A percentile compares a stretch with the other conserved stretches of the same genome.
These are phyloP conservation scores for Mycena vulgaris DNA, from an alignment of 768 basidiomycete species.

Conservation along the genomic window DNA sequence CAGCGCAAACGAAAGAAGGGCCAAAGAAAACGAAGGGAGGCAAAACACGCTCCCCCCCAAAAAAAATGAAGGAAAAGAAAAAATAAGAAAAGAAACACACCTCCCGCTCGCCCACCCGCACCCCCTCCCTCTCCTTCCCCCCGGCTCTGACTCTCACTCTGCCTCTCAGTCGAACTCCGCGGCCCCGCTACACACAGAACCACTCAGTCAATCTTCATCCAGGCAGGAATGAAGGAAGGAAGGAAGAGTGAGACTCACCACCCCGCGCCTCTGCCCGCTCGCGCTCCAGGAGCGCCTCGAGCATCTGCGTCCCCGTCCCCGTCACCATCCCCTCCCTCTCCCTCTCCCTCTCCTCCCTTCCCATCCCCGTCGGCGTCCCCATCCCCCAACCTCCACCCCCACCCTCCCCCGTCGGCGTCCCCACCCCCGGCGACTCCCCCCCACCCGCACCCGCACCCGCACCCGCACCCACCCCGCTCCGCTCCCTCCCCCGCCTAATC, in stretches of 20 bases:
- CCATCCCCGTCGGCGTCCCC: neutral
- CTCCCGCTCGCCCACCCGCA: neutral
- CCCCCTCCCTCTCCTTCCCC: neutral
- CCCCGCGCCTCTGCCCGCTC: neutral
- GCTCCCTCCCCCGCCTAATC: constrained; percentile 34
- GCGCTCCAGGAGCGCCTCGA: neutral
- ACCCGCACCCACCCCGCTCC: neutral
- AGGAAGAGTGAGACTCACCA: neutral
- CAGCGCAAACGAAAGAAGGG: neutral
- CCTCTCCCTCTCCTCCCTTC: neutral
- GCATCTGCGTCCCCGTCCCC: constrained; percentile 2
- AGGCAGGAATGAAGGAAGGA: too few relatives aligned
- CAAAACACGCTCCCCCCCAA: too few relatives aligned
- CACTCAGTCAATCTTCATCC: too few relatives aligned
- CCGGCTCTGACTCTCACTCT: neutral
- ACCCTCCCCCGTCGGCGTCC: neutral
- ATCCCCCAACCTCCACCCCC: neutral
- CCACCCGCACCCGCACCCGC: neutral
- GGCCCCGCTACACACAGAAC: too few relatives aligned
- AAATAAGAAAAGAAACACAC: neutral
- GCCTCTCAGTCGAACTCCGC: constrained; percentile 14
- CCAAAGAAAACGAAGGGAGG: neutral
- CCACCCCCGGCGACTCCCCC: neutral
- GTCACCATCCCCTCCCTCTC: neutral
- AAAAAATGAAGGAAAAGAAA: neutral